Conservation (phyloP, 2,329 filamentous ascomycete species). For the Tolypocladium capitatum region DNA sequence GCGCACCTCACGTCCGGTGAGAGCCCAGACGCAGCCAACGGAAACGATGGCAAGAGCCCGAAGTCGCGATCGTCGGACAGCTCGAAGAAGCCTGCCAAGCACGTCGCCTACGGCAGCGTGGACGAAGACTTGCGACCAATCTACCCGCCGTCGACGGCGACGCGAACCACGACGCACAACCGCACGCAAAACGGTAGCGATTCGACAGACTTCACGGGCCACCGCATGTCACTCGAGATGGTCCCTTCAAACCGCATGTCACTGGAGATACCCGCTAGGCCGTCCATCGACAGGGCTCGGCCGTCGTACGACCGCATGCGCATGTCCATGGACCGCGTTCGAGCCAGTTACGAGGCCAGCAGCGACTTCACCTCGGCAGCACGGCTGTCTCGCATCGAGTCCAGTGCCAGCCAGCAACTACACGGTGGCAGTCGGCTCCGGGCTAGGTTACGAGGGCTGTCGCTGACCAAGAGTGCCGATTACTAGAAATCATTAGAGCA, state of each 20-base stretch:
- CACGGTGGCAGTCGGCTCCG: conserved; percentile 14
- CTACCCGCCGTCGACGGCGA: conserved; percentile 82
- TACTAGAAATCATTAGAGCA: conserved; percentile 16
- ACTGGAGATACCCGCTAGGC: conserved; percentile 39
- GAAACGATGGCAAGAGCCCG: conserved; percentile 16
- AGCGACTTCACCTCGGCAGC: conserved; percentile 87
- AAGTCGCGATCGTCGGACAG: conserved; percentile 46
- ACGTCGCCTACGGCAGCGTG: conserved; percentile 47
- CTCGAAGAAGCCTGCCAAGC: conserved; percentile 38
- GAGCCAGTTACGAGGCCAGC: conserved; percentile 74
- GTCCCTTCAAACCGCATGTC: conserved; percentile 40
- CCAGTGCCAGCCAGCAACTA: conserved; percentile 36
- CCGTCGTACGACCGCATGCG: conserved; percentile 83
- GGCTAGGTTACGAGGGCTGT: conserved; percentile 28
- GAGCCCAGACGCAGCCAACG: conserved; percentile 24
- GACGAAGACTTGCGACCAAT: conserved; percentile 87
- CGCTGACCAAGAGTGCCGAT: conserved; percentile 27
- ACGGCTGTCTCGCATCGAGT: conserved; percentile 72
- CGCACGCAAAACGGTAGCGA: conserved; percentile 87
- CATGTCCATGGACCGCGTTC: conserved; percentile 72
- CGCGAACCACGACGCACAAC: conserved; percentile 58
- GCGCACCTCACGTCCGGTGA: conserved; percentile 43
- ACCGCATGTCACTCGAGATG: conserved; percentile 39
- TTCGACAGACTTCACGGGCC: conserved; percentile 75
- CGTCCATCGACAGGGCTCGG: conserved; percentile 54